These are phyloP conservation scores for Avena eriantha DNA, from an alignment of 176 grass and related monocot genomes.

Conservation along the genomic window DNA sequence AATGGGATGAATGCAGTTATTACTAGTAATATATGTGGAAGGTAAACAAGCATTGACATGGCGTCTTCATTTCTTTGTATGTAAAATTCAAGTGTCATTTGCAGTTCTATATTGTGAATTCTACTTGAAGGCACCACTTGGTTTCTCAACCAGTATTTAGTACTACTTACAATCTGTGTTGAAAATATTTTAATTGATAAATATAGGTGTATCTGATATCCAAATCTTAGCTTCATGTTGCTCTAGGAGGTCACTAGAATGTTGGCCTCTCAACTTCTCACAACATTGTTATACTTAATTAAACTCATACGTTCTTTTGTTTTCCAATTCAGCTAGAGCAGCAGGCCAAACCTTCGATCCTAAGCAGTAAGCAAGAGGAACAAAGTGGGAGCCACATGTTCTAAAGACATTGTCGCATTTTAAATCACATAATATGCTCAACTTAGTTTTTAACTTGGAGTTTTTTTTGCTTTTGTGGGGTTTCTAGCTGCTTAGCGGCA, in stretches of 20 bases:
- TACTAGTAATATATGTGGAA: background rate
- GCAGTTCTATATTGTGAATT: background rate
- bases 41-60: background rate
- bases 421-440: constrained; percentile 24
- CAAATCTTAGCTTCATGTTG: background rate
- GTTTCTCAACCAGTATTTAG: background rate
- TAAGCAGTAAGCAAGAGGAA: constrained; percentile 40
- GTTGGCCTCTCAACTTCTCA: background rate
- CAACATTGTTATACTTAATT: background rate
- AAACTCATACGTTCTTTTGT: constrained; percentile 17
- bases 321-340: constrained; percentile 59
- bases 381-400: constrained; percentile 11
- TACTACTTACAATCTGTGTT: background rate
- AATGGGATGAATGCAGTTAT: background rate
- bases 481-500: constrained; percentile 40
- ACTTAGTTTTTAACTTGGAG: background rate
- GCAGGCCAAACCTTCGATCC: constrained; percentile 29
- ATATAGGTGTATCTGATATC: no score
- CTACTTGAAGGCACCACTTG: background rate
- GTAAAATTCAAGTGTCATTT: background rate
- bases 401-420: background rate
- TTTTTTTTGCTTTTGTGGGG: constrained; percentile 36
- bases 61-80: background rate
- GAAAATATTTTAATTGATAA: background rate
- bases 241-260: background rate